Evolutionary conservation across 2,329 filamentous ascomycete genomes (phyloP), one percentile per base, ranked within the genome.

Genomic region (Trichoderma sp.): DNA sequence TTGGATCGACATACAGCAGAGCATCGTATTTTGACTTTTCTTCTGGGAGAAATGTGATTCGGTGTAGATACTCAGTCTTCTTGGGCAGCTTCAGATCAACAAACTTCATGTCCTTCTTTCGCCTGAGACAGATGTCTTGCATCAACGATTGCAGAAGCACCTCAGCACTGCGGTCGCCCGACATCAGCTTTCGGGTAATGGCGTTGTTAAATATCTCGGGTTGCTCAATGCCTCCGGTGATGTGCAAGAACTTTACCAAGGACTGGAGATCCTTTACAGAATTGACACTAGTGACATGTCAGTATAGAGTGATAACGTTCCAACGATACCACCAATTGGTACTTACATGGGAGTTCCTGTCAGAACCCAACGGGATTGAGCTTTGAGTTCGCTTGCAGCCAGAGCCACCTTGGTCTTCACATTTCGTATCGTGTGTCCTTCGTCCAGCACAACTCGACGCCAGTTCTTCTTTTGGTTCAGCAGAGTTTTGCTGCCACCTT

Each of bases 51-150:
- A 97, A 93, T 10, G 89, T 84, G 73, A 97, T 88, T 10, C 88
- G 87, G 74, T 96, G 90, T 6, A 96, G 84, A 72, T 91, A 94
- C 76, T 95, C 93, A 0, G 89, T 90, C 75, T 96, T 89, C 16
- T 89, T 83, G 0, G 94, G 93, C 10, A 97, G 84, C 71, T 89
- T 91, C 24, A 97, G 82, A 73, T 97, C 92, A 64, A 97, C 87
- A 75, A 96, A 97, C 5, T 86, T 86, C 93, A 97, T 97, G 68
- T 95, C 90, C 77, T 97, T 97, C 78, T 89, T 91, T 47, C 94
- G 88, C 47, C 94, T 88, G 27, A 97, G 83, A 74, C 92, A 96
- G 58, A 97, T 86, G 21, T 91, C 89, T n/a, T 85, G 85, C 88
- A 97, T 94, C 56, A 97, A 84, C 5, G 88, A 86, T 75, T 95